Evolutionary conservation across 2,329 filamentous ascomycete genomes (phyloP), one percentile per base, ranked within the genome.

Genomic region (Calonectria naviculata): DNA sequence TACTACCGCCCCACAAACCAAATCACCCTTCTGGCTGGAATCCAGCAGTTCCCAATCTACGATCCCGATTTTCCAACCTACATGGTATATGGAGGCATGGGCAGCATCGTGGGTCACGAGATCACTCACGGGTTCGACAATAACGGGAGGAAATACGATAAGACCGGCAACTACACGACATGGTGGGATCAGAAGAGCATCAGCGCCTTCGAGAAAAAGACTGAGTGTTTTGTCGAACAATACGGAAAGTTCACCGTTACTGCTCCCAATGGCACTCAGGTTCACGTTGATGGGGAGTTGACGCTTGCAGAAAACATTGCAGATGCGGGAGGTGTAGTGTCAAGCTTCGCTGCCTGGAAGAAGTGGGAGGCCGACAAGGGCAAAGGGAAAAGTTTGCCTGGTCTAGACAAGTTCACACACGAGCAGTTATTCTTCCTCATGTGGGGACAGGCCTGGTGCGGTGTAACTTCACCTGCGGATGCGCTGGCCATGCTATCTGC

Each of bases 251-350:
- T 89, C 78, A 89, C 88, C 0, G 85, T 93, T 15, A 84, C 85
- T 0, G 89, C 88, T 0, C 85, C 89, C 13, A 86, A 91, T 42
- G 89, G 85, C 1, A 87, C 89, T 71, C 1, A 87, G 5, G 83
- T 92, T 0, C 88, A 91, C 71, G 88, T 93, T 67, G 91, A 93
- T 70, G 92, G 92, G 12, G 84, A 84, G 28, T 83, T 90, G 17
- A 94, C 92, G 0, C 83, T 93, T 2, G 90, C 89, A 24, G 93
- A 94, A 82, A 94, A 94, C 78, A 92, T 94, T 77, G 92, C 92
- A 1, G 93, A 94, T 79, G 90, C 92, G 1, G 92, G 92, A 19
- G 93, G 92, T 17, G 79, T 94, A 0, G 86, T 87, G 9, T 89
- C 91, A 0, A 86, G 91, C 0, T 94, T 89, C 78, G 84, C 87